Evolutionary conservation across 352 stramenopile genomes (phyloP).

Genomic region (Phytophthora sp.): DNA sequence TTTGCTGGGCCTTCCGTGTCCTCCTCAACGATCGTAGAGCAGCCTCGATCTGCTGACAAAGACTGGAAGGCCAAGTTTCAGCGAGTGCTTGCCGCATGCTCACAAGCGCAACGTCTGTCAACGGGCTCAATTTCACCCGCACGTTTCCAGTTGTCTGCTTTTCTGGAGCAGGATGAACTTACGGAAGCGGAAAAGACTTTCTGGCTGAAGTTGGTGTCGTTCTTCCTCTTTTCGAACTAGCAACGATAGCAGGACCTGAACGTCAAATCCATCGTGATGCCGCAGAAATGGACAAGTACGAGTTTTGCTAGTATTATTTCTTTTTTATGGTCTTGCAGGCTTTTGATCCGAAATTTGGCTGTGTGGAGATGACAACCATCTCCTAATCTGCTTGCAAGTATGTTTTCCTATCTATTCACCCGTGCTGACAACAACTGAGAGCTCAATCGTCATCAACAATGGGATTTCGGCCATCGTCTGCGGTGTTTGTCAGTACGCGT

Average conservation of each 20-base stretch:
- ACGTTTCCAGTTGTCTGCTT: conserved; percentile 40
- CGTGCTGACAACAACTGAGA: conserved; percentile 15
- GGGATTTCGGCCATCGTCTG: conserved; percentile 14
- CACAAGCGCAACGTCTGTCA: conserved; percentile 7
- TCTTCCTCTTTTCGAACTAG: conserved; percentile 59
- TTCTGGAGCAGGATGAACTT: conserved; percentile 41
- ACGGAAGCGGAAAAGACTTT: conserved; percentile 50
- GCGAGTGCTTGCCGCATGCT: conserved; percentile 35
- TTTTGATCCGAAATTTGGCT: conserved; percentile 12
- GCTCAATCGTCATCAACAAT: conserved; percentile 18
- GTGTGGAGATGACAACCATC: conserved; percentile 9
- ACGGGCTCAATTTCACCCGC: background rate
- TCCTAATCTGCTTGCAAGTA: conserved; percentile 27
- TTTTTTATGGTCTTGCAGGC: conserved; percentile 43
- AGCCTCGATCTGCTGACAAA: conserved; percentile 21
- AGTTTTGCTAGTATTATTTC: conserved; percentile 47
- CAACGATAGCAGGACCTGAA: too few relatives aligned
- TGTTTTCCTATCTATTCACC: conserved; percentile 51
- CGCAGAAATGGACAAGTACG: too few relatives aligned
- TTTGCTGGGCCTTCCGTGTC: conserved; percentile 36
- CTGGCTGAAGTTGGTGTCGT: conserved; percentile 66
- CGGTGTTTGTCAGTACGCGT: conserved; percentile 6
- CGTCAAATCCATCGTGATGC: too few relatives aligned
- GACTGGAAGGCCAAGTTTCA: conserved; percentile 48
- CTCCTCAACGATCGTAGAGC: conserved; percentile 12